A percentile compares a stretch with the other conserved stretches of the same genome.
phyloP scores from a whole-genome alignment of 78 protist species.

The Monocercomonoides exilis region DNA sequence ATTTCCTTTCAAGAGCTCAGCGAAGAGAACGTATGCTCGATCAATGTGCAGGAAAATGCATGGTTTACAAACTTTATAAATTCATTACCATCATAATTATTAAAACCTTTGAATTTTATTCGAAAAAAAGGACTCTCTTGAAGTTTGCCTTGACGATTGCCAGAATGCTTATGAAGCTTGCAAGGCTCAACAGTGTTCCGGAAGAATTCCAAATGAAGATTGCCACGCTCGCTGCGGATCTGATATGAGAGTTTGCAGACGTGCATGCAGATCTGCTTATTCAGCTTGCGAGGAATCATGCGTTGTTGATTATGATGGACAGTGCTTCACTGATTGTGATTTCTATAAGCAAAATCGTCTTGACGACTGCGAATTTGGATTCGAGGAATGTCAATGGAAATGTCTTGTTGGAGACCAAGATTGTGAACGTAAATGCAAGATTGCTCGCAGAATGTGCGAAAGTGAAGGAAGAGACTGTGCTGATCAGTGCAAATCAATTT shows the following conservation, averaged over 20 bases:
- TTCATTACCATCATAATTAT: not conserved
- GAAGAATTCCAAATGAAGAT: not conserved
- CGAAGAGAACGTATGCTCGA: conserved; percentile 9
- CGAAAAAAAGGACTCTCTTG: conserved; percentile 10
- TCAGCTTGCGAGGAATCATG: not conserved
- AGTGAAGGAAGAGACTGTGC: not conserved
- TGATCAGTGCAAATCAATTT: conserved; percentile 9
- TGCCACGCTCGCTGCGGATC: conserved; percentile 1
- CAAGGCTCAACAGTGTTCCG: not conserved
- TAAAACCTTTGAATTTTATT: no score
- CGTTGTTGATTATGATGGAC: conserved; percentile 8
- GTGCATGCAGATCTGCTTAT: not conserved
- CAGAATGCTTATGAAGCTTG: not conserved
- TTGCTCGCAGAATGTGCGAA: conserved; percentile 3
- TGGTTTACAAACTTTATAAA: not conserved
- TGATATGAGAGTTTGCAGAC: not conserved
- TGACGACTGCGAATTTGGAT: conserved; percentile 5
- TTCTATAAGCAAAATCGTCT: conserved; percentile 12
- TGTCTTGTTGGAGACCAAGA: conserved; percentile 1
- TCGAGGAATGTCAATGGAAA: not conserved
- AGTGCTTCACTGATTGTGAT: not conserved
- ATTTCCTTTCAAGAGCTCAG: conserved; percentile 4
- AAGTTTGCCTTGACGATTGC: not conserved
- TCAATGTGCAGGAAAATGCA: not conserved
- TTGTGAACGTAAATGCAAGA: not conserved